Evolutionary conservation across 257 asterid species (phyloP), one percentile per base, ranked within the genome.

Genomic region (Nyctanthes arbortristis): DNA sequence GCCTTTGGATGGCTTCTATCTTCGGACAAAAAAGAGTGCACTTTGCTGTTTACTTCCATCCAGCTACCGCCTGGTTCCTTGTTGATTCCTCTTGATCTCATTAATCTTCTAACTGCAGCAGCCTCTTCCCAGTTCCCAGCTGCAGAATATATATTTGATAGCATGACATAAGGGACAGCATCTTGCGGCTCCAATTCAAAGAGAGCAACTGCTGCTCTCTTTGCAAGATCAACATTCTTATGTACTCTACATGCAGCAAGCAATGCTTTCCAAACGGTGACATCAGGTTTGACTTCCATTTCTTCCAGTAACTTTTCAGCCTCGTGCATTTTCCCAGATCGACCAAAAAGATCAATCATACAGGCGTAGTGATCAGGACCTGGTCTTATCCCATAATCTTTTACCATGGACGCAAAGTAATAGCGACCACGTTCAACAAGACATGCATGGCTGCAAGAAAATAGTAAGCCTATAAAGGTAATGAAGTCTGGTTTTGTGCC

Each of bases 381-480:
- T 1, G 93, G 95, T 3, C 36, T 75, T 61, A 93, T 90, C 7
- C 88, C 86, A 33, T 86, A 73, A 60, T 82, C 85, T 37, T 78
- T 69, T 25, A 57, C 75, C 97, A 90, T 93, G 24, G 93, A 83
- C 0, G 80, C 75, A 6, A 90, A 90, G 78, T 77, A 80, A 70
- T 18, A 36, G 27, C 63, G 85, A 4, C 96, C 98, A 11, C 72
- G 77, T 45, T 81, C 96, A 8, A 81, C 83, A 11, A 93, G 89
- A 40, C 98, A 96, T 1, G 90, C 81, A 58, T 90, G 98, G 77
- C 96, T 90, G 84, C 97, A 93, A 65, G 98, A 96, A 49, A 90
- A 93, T 3, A 93, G 76, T 77, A 90, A 62, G 29, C 95, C 96
- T 35, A 93, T 87, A 34, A 92, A 92, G 14, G 96, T 88, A 65